Base-by-base conservation (phyloP, 2,329 filamentous ascomycete species). In the Lizonia empirigonia region DNA sequence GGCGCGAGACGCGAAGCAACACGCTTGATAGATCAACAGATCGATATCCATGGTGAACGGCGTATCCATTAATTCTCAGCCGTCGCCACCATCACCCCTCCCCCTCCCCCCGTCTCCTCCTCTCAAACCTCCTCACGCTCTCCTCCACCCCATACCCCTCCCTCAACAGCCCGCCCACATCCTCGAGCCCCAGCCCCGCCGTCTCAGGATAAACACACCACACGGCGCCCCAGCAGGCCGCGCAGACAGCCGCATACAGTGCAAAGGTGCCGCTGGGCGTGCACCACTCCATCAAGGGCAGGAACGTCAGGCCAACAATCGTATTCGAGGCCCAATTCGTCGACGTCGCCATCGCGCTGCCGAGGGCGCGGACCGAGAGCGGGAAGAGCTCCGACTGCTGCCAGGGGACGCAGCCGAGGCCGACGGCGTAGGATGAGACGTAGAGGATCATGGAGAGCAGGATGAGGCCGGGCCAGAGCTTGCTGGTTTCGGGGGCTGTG, bases 311-410 rank as follows among this genome's bases (percentile, higher is more conserved):
- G 0, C 91, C 92, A 1, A 97, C 81, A 15, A 94, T 71, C 53
- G 95, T 94, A 70, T 97, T 97, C 19, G 88, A 86, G 4, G 82
- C 83, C 93, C 93, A 97, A 67, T 89, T 97, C 6, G 90, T 95
- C 5, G 86, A 87, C 7, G 92, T 93, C 1, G 88, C 83, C 5
- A 90, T 72, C 0, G 86, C 86, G 50, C 86, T 89, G 22, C 89
- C 90, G 1, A 90, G 74, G 4, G 86, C 86, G 39, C 89, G 85
- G 36, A 91, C 88, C 23, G 81, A 80, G 38, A 92, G 78, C 1
- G 91, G 89, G 68, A 97, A 97, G 24, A 96, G 68, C 76, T 97
- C 93, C 62, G 87, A 90, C 76, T 96, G 92, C 81, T 96, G 93
- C 93, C 93, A 97, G 0, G 93, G 92, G 2, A 97, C 91, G 63